Evolutionary conservation across 768 basidiomycete genomes (phyloP), one percentile per base, ranked within the genome.

Genomic region (Coprinopsis marcescibilis): DNA sequence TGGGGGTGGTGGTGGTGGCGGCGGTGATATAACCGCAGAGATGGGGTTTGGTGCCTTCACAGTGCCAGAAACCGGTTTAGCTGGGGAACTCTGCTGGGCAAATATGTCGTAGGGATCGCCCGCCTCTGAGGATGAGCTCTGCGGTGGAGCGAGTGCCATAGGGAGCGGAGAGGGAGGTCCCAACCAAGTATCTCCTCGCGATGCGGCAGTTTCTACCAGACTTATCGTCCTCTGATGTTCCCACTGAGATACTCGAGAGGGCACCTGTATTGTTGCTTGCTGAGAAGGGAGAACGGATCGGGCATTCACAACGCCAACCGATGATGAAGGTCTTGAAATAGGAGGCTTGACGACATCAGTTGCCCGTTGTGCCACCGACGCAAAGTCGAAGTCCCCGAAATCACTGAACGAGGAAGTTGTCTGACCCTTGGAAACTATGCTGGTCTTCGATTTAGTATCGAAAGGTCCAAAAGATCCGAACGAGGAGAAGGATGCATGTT

Each of bases 201-300:
- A 63, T 6, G 80, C 80, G 6, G 78, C 84, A 13, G 61, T 65
- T 51, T 80, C 73, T 54, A 87, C 59, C 20, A 86, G 66, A 50
- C 69, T 79, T 50, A 75, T 60, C 1, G 82, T 80, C 30, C 82
- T 76, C 47, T 72, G 68, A 52, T 81, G 81, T 30, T 49, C 42
- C 3, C 42, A 41, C 21, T 33, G 27, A 15, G 47, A 43, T 17
- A 49, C 48, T 11, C 43, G 47, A 46, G 50, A 51, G 13, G 75
- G 73, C 11, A 70, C 67, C 26, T 67, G 60, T 37, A 68, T 67
- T 11, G 72, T 63, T 2, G 49, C 38, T 60, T 62, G 63, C 37
- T 57, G 63, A 27, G 51, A 47, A 37, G 56, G 50, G 32, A 44
- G 23, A 27, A 38, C 27, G 19, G 39, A 17, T 11, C 13, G 36